Conservation (phyloP, 257 asterid species). For the Salvia hispanica region DNA sequence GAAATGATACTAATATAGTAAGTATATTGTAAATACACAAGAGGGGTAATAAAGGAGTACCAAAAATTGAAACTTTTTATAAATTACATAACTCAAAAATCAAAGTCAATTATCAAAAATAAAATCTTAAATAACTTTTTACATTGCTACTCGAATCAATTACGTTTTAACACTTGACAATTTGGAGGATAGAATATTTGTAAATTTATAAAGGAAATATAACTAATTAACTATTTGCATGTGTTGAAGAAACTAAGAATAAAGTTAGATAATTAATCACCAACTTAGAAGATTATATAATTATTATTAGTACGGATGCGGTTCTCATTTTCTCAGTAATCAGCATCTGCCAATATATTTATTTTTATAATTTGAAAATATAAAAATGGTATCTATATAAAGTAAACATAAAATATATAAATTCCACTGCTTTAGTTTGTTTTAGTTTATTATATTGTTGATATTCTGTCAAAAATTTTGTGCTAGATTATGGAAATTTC, state of each 20-base stretch:
- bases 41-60: too few relatives aligned
- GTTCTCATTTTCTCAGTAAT: background rate
- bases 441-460: background rate
- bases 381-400: background rate
- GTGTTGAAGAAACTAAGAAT: background rate
- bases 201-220: background rate
- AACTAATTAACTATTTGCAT: background rate
- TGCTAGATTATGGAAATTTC: conserved; percentile 26
- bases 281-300: background rate
- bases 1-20: conserved; percentile 11
- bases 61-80: too few relatives aligned
- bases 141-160: too few relatives aligned
- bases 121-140: too few relatives aligned
- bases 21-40: too few relatives aligned
- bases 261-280: background rate
- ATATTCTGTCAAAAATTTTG: conserved; percentile 27
- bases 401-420: background rate
- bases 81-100: too few relatives aligned
- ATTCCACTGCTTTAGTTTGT: background rate
- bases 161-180: background rate
- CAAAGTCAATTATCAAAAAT: too few relatives aligned
- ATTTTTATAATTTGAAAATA: background rate
- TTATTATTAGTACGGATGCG: conserved; percentile 19
- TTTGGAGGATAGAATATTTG: background rate
- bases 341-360: conserved; percentile 7